Percentiles rank a stretch among this genome's conserved stretches.
Evolutionary conservation across 2,329 filamentous ascomycete species (phyloP).

Genomic region (Nigrograna mackinnonii): DNA sequence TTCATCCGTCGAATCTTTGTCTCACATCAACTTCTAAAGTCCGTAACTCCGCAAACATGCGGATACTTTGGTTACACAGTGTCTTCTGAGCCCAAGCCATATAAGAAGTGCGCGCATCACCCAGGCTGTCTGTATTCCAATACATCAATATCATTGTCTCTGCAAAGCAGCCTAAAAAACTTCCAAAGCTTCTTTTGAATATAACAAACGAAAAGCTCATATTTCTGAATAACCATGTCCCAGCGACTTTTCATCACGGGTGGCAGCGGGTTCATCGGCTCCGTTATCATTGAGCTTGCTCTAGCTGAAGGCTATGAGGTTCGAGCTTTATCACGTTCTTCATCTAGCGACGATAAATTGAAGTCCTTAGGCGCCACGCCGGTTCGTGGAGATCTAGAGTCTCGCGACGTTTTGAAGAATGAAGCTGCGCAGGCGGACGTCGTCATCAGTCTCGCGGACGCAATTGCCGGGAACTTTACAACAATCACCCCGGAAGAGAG

Average conservation of each 20-base stretch:
- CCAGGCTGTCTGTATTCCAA: too few relatives aligned
- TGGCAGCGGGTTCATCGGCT: conserved; percentile 24
- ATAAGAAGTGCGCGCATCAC: too few relatives aligned
- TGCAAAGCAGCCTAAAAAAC: too few relatives aligned
- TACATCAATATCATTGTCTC: too few relatives aligned
- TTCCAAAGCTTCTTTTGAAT: too few relatives aligned
- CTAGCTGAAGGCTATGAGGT: conserved; percentile 46
- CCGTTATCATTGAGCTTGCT: conserved; percentile 36
- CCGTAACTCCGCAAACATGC: too few relatives aligned
- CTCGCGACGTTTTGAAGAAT: conserved; percentile 41
- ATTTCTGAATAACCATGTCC: too few relatives aligned
- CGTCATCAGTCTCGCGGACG: conserved; percentile 48
- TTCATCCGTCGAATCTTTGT: too few relatives aligned
- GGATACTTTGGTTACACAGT: too few relatives aligned
- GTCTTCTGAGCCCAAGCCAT: too few relatives aligned
- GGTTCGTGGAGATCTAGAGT: conserved; percentile 45
- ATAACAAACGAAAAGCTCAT: too few relatives aligned
- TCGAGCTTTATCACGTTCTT: conserved; percentile 45
- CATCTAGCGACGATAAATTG: conserved; percentile 40
- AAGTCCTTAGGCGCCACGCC: conserved; percentile 42
- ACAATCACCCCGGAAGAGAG: conserved; percentile 8
- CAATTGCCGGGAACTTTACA: conserved; percentile 7
- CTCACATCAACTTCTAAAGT: too few relatives aligned
- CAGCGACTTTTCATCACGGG: conserved; percentile 25
- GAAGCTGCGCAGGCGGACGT: conserved; percentile 46